A percentile compares a stretch with the other conserved stretches of the same genome.
phyloP scores from a whole-genome alignment of 306 rosid genomes.

The Citrullus colocynthis region DNA sequence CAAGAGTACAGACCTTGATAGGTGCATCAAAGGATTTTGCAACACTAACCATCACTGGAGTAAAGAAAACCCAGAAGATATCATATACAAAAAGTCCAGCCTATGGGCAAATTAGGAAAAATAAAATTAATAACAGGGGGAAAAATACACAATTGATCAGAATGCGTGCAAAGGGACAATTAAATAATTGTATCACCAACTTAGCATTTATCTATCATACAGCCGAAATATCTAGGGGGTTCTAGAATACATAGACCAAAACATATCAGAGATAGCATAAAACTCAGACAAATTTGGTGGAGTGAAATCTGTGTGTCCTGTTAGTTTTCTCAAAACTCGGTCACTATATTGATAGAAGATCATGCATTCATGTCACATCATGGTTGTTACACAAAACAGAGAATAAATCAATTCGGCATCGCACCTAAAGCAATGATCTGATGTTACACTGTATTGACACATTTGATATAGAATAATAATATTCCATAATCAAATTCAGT shows the following conservation, averaged over 20 bases:
- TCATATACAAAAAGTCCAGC: conserved; percentile 94
- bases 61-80: conserved; percentile 99
- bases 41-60: conserved; percentile 99
- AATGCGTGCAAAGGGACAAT: not conserved
- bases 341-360: not conserved
- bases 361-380: not conserved
- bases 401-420: not conserved
- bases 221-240: not conserved
- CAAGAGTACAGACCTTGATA: conserved; percentile 57
- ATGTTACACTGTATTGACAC: not conserved
- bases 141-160: not conserved
- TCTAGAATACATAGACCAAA: not conserved
- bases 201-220: not conserved
- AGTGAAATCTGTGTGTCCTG: not conserved
- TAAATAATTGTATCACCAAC: not conserved
- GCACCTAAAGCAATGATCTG: not conserved
- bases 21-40: conserved; percentile 99
- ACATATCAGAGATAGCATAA: not conserved
- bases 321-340: not conserved
- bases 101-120: conserved; percentile 28
- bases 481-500: not conserved
- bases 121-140: not conserved
- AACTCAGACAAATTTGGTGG: not conserved
- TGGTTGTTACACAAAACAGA: not conserved
- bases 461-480: not conserved